phyloP scores from a whole-genome alignment of 2,329 filamentous ascomycete species.

The Nigrospora oryzae region DNA sequence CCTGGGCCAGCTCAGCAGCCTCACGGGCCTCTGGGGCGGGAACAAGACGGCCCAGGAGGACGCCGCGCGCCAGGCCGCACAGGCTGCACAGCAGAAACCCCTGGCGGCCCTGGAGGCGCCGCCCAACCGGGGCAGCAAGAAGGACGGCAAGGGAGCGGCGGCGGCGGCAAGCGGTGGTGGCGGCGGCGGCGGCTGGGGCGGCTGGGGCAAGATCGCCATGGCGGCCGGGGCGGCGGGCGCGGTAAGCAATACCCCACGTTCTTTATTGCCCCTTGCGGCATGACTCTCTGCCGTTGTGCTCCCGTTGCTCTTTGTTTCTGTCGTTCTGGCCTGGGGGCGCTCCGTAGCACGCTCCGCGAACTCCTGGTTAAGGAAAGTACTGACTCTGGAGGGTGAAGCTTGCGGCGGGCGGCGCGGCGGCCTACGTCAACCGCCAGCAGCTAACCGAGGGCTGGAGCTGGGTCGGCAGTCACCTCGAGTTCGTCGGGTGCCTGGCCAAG shows the following conservation, averaged over 20 bases:
- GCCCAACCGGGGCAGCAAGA: slow-evolving; percentile 28
- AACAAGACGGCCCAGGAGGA: slow-evolving; percentile 21
- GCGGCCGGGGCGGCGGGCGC: too few relatives aligned
- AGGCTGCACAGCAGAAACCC: slow-evolving; percentile 23
- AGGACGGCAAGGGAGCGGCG: slow-evolving; percentile 26
- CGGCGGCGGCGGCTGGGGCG: slow-evolving; percentile 50
- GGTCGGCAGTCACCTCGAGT: slow-evolving; percentile 86
- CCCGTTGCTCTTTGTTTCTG: too few relatives aligned
- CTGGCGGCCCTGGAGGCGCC: slow-evolving; percentile 26
- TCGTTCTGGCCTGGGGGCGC: too few relatives aligned
- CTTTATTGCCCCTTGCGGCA: too few relatives aligned
- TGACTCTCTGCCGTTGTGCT: too few relatives aligned
- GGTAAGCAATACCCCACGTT: too few relatives aligned
- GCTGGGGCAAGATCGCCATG: slow-evolving; percentile 73
- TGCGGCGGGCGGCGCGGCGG: slow-evolving; percentile 72
- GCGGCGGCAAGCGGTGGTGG: slow-evolving; percentile 19
- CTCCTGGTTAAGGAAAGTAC: too few relatives aligned
- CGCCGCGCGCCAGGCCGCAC: slow-evolving; percentile 9
- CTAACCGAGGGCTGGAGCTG: slow-evolving; percentile 69
- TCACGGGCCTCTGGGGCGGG: slow-evolving; percentile 61
- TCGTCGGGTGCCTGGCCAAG: slow-evolving; percentile 83
- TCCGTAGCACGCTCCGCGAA: too few relatives aligned
- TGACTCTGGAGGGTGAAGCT: slow-evolving; percentile 26
- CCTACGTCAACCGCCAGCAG: slow-evolving; percentile 78
- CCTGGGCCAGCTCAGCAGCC: slow-evolving; percentile 54